Percentiles rank a stretch among this genome's conserved stretches.
These are phyloP conservation scores for Beauveria bassiana DNA, from an alignment of 2,329 filamentous ascomycete species.

Conservation along the genomic window DNA sequence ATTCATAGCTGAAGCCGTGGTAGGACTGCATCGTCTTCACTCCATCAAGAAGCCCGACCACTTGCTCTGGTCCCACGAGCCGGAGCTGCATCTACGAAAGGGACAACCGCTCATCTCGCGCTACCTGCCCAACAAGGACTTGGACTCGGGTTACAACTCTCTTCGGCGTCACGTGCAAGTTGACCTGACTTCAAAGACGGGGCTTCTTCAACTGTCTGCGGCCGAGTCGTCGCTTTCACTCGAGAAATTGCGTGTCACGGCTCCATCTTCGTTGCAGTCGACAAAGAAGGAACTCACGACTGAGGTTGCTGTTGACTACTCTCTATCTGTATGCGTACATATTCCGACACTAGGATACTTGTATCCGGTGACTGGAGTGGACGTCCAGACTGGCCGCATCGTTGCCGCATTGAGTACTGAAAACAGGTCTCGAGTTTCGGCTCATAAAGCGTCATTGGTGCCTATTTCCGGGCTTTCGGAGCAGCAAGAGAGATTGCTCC, in stretches of 20 bases:
- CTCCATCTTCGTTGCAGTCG: not conserved
- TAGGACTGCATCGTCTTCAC: not conserved
- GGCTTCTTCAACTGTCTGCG: not conserved
- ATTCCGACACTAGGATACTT: not conserved
- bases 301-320: not conserved
- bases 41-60: not conserved
- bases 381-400: not conserved
- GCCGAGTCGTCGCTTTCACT: not conserved
- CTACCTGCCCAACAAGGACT: not conserved
- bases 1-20: not conserved
- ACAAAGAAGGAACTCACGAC: not conserved
- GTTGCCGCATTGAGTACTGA: not conserved
- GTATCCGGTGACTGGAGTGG: not conserved
- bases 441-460: not conserved
- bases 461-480: not conserved
- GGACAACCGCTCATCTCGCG: not conserved
- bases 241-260: not conserved
- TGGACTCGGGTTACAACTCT: slow-evolving; percentile 11
- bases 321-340: not conserved
- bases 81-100: not conserved
- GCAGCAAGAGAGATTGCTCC: not conserved
- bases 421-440: not conserved
- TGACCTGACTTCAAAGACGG: not conserved
- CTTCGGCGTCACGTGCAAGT: not conserved
- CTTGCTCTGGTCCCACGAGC: not conserved